These are phyloP conservation scores for Leucocoprinus birnbaumii DNA, from an alignment of 768 basidiomycete genomes.

Conservation along the genomic window DNA sequence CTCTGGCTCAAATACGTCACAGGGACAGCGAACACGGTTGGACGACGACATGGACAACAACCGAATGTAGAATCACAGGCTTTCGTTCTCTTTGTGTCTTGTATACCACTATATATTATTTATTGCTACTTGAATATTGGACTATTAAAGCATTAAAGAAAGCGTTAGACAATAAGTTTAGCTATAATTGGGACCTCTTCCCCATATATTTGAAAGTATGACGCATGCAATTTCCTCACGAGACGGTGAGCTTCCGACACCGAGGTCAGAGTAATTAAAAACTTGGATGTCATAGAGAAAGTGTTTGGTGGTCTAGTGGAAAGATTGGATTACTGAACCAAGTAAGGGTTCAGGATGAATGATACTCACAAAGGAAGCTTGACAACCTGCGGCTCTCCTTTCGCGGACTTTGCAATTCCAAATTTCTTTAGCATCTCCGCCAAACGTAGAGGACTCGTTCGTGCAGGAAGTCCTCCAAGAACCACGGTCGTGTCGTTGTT, in stretches of 20 bases:
- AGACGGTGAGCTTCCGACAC: slow-evolving; percentile 68
- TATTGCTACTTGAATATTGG: slow-evolving; percentile 13
- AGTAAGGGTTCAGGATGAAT: not conserved
- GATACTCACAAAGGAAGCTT: slow-evolving; percentile 49
- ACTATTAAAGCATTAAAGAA: slow-evolving; percentile 31
- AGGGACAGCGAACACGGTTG: slow-evolving; percentile 59
- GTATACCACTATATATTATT: slow-evolving; percentile 23
- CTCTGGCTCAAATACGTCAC: slow-evolving; percentile 8
- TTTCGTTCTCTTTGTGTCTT: slow-evolving; percentile 14
- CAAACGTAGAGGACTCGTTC: slow-evolving; percentile 30
- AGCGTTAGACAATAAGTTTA: slow-evolving; percentile 36
- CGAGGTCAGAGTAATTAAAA: slow-evolving; percentile 52
- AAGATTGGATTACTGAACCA: not conserved
- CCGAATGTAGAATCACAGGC: slow-evolving; percentile 50
- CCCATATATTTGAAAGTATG: slow-evolving; percentile 30
- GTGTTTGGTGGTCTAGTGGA: slow-evolving; percentile 28
- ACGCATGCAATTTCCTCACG: slow-evolving; percentile 62
- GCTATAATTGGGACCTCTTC: slow-evolving; percentile 20
- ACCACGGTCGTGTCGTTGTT: slow-evolving; percentile 53
- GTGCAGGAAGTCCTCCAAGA: slow-evolving; percentile 60
- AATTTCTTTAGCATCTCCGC: slow-evolving; percentile 39
- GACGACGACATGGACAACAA: slow-evolving; percentile 69
- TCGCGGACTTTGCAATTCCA: slow-evolving; percentile 34
- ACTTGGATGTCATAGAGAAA: slow-evolving; percentile 48
- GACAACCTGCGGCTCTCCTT: slow-evolving; percentile 37